Evolutionary conservation across 345 rosid species (phyloP).

Genomic region (Passiflora organensis): DNA sequence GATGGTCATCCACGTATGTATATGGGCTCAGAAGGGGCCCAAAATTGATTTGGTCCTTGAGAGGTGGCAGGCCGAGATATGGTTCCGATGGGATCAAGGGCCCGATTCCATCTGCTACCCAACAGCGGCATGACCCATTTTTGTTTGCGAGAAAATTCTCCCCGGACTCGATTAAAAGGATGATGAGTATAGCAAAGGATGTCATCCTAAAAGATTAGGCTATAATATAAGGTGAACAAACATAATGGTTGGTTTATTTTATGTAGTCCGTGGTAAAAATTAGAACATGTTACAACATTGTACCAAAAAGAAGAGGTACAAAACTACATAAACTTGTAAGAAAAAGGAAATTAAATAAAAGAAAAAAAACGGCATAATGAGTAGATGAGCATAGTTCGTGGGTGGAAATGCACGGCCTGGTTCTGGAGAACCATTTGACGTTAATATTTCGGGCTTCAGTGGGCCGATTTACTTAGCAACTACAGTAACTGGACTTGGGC

Average conservation of each 20-base stretch:
- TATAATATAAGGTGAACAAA: neutral
- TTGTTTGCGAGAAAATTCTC: slow-evolving; percentile 71
- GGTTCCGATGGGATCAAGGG: slow-evolving; percentile 45
- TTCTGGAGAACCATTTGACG: no score
- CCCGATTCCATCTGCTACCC: slow-evolving; percentile 32
- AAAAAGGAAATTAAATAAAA: no score
- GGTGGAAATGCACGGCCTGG: no score
- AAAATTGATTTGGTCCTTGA: slow-evolving; percentile 37
- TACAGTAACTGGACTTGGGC: neutral
- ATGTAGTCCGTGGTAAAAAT: no score
- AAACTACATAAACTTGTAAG: no score
- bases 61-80: slow-evolving; percentile 43
- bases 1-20: slow-evolving; percentile 73
- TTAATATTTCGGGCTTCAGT: no score
- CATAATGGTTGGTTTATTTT: neutral
- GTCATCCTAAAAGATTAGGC: slow-evolving; percentile 50
- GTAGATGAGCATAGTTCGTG: no score
- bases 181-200: slow-evolving; percentile 45
- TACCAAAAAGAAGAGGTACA: no score
- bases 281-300: no score
- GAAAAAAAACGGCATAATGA: no score
- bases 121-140: slow-evolving; percentile 44
- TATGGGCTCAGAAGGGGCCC: slow-evolving; percentile 39
- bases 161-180: slow-evolving; percentile 24
- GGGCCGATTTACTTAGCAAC: no score